phyloP scores from a whole-genome alignment of 768 basidiomycete species.

The Boletus fagicola region DNA sequence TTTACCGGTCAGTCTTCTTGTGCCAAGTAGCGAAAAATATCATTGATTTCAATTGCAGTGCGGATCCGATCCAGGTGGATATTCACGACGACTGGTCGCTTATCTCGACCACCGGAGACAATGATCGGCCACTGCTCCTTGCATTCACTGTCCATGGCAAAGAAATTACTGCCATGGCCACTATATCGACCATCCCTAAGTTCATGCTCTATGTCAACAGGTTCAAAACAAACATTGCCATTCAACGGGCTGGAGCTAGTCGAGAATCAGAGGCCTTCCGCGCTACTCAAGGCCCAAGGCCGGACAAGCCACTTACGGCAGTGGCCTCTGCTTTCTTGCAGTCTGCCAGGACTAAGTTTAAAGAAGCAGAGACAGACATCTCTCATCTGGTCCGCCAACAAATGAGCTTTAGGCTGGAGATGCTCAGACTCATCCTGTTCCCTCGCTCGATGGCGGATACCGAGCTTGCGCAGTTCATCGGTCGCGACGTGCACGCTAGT shows the following conservation, averaged over 20 bases:
- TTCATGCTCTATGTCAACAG: conserved; percentile 71
- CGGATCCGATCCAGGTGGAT: conserved; percentile 72
- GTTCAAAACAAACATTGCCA: conserved; percentile 69
- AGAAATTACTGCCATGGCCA: conserved; percentile 63
- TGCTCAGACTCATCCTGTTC: conserved; percentile 70
- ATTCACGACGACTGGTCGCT: conserved; percentile 83
- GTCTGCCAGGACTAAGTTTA: conserved; percentile 69
- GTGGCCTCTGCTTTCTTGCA: conserved; percentile 84
- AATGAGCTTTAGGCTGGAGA: conserved; percentile 66
- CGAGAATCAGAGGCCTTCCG: conserved; percentile 78
- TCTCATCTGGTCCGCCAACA: conserved; percentile 67
- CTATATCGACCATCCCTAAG: conserved; percentile 74
- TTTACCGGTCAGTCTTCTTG: conserved; percentile 60
- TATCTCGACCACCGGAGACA: conserved; percentile 39
- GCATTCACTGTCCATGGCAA: conserved; percentile 75
- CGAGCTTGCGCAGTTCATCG: conserved; percentile 75
- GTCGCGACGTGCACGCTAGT: conserved; percentile 64
- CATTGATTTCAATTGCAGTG: conserved; percentile 40
- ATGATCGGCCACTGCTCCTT: conserved; percentile 57
- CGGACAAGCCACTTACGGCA: conserved; percentile 76
- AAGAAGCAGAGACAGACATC: conserved; percentile 59
- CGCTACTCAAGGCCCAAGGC: conserved; percentile 65
- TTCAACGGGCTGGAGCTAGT: conserved; percentile 73
- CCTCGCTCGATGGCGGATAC: conserved; percentile 75
- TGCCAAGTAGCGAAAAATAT: background rate